phyloP scores from a whole-genome alignment of 768 basidiomycete genomes.

The Paxillus ammoniavirescens region DNA sequence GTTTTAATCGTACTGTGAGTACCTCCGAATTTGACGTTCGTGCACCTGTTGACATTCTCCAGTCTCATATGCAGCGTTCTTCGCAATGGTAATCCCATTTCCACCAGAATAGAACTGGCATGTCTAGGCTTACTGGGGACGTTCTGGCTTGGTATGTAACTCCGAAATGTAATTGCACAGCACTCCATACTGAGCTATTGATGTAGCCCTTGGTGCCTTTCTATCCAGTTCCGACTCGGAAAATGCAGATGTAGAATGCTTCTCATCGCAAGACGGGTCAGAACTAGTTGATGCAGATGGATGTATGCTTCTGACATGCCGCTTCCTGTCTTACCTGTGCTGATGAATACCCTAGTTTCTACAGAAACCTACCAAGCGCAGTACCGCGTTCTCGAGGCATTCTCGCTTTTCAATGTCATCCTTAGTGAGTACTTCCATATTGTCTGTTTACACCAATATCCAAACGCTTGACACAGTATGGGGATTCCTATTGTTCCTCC shows the following conservation, averaged over 20 bases:
- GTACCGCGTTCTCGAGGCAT: slow-evolving; percentile 78
- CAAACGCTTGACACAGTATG: slow-evolving; percentile 38
- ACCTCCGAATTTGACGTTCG: neutral
- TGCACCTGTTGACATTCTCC: slow-evolving; percentile 1
- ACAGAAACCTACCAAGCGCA: slow-evolving; percentile 89
- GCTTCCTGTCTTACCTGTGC: slow-evolving; percentile 1
- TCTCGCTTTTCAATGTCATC: slow-evolving; percentile 74
- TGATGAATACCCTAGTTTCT: slow-evolving; percentile 49
- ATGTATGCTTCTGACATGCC: slow-evolving; percentile 47
- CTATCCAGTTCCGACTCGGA: slow-evolving; percentile 74
- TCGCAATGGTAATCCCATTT: slow-evolving; percentile 71
- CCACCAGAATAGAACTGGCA: slow-evolving; percentile 72
- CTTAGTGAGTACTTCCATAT: slow-evolving; percentile 47
- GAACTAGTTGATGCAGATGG: slow-evolving; percentile 58
- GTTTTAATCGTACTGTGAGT: slow-evolving; percentile 68
- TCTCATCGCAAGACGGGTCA: slow-evolving; percentile 50
- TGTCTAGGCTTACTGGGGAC: slow-evolving; percentile 69
- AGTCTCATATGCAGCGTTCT: slow-evolving; percentile 68
- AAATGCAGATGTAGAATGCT: slow-evolving; percentile 81
- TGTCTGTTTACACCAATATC: neutral
- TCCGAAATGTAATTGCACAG: neutral
- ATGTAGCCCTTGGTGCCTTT: slow-evolving; percentile 69
- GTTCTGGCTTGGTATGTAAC: slow-evolving; percentile 71
- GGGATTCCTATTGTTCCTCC: slow-evolving; percentile 46
- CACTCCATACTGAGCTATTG: slow-evolving; percentile 11